phyloP scores from a whole-genome alignment of 805 yeast species.

The Candida maesae region DNA sequence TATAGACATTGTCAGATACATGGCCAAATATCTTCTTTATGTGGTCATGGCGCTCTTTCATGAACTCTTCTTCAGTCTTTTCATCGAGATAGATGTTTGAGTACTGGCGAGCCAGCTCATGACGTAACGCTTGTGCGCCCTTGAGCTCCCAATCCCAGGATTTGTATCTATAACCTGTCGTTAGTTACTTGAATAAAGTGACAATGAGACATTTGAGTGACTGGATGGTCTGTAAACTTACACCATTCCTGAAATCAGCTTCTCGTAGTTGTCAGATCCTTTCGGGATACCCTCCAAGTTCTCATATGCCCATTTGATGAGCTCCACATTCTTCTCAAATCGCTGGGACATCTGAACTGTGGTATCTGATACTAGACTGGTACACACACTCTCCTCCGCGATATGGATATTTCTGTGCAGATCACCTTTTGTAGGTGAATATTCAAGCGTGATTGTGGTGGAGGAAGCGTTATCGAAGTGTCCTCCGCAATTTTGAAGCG shows the following conservation, averaged over 20 bases:
- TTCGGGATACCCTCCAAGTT: slow-evolving; percentile 21
- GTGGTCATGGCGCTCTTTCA: slow-evolving; percentile 37
- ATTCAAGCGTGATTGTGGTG: too few species aligned
- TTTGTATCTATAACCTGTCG: too few species aligned
- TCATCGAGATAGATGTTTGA: slow-evolving; percentile 27
- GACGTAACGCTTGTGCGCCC: slow-evolving; percentile 25
- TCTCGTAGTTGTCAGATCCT: slow-evolving; percentile 41
- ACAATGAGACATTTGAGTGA: too few species aligned
- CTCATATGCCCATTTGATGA: slow-evolving; percentile 22
- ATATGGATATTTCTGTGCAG: too few species aligned
- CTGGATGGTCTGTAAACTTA: neutral
- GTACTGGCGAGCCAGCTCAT: slow-evolving; percentile 27
- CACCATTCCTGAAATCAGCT: slow-evolving; percentile 50
- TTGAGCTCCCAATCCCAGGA: slow-evolving; percentile 27
- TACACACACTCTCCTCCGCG: too few species aligned
- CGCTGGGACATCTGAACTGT: slow-evolving; percentile 24
- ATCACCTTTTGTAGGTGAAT: too few species aligned
- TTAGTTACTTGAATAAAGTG: too few species aligned
- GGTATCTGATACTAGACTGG: too few species aligned
- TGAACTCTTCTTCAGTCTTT: slow-evolving; percentile 26
- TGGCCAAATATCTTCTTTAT: slow-evolving; percentile 43
- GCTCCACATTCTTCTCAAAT: slow-evolving; percentile 22
- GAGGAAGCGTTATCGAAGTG: too few species aligned
- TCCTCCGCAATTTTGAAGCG: too few species aligned
- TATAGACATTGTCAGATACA: slow-evolving; percentile 29